Evolutionary conservation across 1,284 basidiomycete species (phyloP).

Genomic region (Salmacisia buchloeana): DNA sequence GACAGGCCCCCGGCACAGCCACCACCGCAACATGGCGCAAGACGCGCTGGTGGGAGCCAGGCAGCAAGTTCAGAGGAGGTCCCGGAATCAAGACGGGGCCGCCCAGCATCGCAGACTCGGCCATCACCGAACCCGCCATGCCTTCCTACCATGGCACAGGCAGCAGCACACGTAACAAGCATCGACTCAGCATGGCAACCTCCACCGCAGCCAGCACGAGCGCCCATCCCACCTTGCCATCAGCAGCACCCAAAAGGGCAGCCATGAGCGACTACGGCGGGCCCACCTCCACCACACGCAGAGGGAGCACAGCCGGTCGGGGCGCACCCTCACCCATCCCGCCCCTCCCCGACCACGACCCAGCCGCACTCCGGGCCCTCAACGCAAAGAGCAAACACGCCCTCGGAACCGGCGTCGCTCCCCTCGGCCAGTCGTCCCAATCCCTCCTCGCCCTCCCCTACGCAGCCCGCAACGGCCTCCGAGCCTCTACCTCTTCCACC

Average conservation of each 20-base stretch:
- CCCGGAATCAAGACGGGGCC: conserved; percentile 20
- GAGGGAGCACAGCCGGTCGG: conserved; percentile 13
- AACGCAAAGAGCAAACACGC: conserved; percentile 18
- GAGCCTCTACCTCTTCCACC: background rate
- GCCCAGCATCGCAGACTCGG: conserved; percentile 34
- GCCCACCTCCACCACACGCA: background rate
- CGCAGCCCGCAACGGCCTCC: background rate
- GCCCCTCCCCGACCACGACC: conserved; percentile 19
- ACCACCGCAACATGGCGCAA: conserved; percentile 13
- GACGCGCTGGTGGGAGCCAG: conserved; percentile 36
- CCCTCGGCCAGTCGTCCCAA: conserved; percentile 22
- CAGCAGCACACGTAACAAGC: conserved; percentile 12
- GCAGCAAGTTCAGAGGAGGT: conserved; percentile 20
- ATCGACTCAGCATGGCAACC: background rate
- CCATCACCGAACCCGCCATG: conserved; percentile 36
- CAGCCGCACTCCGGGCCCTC: conserved; percentile 16
- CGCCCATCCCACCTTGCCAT: background rate
- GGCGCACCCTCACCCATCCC: conserved; percentile 18
- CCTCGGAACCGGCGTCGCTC: conserved; percentile 23
- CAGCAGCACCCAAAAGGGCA: background rate
- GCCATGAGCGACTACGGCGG: conserved; percentile 30
- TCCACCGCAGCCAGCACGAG: background rate
- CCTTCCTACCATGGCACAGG: conserved; percentile 13
- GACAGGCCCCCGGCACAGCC: conserved; percentile 19
- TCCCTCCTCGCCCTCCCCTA: background rate